phyloP scores from a whole-genome alignment of 768 basidiomycete genomes.

The Phaeolepiota aurea region DNA sequence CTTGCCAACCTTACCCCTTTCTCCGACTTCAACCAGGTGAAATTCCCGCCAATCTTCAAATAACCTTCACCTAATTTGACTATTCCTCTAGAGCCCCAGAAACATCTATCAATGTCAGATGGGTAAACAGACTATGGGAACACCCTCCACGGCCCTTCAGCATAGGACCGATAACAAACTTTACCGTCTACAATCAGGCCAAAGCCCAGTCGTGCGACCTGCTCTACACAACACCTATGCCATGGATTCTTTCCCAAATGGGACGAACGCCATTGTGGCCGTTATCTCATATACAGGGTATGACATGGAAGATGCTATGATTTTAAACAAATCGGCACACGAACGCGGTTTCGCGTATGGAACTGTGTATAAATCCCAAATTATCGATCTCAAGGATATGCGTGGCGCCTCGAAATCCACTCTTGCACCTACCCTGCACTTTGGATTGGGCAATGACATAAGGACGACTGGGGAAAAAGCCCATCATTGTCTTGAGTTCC shows the following conservation, averaged over 20 bases:
- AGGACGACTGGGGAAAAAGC: constrained; percentile 34
- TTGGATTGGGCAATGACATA: constrained; percentile 80
- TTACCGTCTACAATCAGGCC: constrained; percentile 91
- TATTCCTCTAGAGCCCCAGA: constrained; percentile 57
- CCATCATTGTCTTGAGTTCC: constrained; percentile 34
- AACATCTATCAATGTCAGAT: constrained; percentile 98
- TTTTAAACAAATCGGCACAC: constrained; percentile 96
- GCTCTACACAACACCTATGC: constrained; percentile 88
- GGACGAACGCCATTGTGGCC: constrained; percentile 97
- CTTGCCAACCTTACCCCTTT: constrained; percentile 97
- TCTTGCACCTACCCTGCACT: constrained; percentile 70
- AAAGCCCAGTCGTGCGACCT: constrained; percentile 92
- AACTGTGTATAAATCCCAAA: constrained; percentile 91
- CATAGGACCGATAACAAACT: constrained; percentile 98
- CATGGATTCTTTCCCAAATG: constrained; percentile 98
- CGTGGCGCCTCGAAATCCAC: constrained; percentile 53
- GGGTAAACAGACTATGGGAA: constrained; percentile 99
- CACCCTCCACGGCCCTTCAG: constrained; percentile 84
- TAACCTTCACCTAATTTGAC: constrained; percentile 3
- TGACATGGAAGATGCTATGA: constrained; percentile 99
- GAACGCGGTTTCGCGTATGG: constrained; percentile 98
- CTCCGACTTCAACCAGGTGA: constrained; percentile 97
- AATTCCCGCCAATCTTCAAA: constrained; percentile 15
- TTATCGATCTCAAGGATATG: constrained; percentile 81
- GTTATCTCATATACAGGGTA: constrained; percentile 99